Conservation (phyloP, 2,329 filamentous ascomycete species). For the Colletotrichum spinosum region DNA sequence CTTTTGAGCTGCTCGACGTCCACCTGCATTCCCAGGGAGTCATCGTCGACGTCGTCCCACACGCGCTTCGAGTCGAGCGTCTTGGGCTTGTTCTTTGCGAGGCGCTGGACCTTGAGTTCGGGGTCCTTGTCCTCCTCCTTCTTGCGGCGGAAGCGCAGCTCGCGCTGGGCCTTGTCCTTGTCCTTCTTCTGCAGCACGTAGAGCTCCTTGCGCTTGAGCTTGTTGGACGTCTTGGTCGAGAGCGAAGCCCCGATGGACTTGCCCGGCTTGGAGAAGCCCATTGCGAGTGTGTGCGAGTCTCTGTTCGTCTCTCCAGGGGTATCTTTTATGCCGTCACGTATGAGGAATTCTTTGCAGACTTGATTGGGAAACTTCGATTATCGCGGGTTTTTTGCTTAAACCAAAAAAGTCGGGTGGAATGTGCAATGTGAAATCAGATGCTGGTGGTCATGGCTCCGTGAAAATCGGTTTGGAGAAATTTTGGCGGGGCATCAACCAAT, state of each 20-base stretch:
- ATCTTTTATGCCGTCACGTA: background rate
- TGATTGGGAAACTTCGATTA: background rate
- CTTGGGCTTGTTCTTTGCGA: slow-evolving; percentile 81
- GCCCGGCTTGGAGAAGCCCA: slow-evolving; percentile 38
- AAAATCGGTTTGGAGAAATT: slow-evolving; percentile 37
- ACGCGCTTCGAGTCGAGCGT: slow-evolving; percentile 90
- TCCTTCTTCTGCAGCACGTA: slow-evolving; percentile 85
- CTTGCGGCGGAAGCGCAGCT: slow-evolving; percentile 81
- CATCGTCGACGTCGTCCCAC: slow-evolving; percentile 82
- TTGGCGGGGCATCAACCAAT: slow-evolving; percentile 38
- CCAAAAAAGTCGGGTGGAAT: background rate
- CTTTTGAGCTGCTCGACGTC: slow-evolving; percentile 71
- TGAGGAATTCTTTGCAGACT: too few species aligned
- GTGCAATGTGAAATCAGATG: background rate
- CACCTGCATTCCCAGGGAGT: slow-evolving; percentile 66
- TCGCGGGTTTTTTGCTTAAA: background rate
- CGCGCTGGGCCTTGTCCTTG: slow-evolving; percentile 78
- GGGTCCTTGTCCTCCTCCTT: slow-evolving; percentile 90
- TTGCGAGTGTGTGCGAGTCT: background rate
- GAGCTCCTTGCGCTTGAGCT: slow-evolving; percentile 80
- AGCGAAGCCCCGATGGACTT: slow-evolving; percentile 45
- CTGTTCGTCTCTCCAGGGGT: background rate
- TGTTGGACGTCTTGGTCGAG: slow-evolving; percentile 73
- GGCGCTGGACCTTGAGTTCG: slow-evolving; percentile 76
- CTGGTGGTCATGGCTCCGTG: slow-evolving; percentile 3